Conservation (phyloP, 768 basidiomycete species). For the Solioccasus polychromus region DNA sequence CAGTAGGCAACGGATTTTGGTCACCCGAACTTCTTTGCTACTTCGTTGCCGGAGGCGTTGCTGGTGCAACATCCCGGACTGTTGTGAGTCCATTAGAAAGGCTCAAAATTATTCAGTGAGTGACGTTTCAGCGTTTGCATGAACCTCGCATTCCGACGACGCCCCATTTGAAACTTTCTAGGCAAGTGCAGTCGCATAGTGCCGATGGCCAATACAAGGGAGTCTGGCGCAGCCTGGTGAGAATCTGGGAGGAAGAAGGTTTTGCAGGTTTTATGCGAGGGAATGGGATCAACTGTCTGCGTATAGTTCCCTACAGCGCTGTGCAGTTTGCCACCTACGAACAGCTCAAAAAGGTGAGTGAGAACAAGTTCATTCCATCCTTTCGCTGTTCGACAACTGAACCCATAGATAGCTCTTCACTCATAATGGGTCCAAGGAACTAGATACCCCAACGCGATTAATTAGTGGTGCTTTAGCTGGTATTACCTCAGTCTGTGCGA, state of each 20-base stretch:
- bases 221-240: conserved; percentile 76
- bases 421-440: conserved; percentile 58
- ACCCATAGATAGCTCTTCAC: conserved; percentile 59
- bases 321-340: conserved; percentile 90
- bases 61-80: conserved; percentile 74
- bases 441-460: conserved; percentile 88
- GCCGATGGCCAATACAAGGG: conserved; percentile 72
- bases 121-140: conserved; percentile 9
- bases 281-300: conserved; percentile 86
- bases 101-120: conserved; percentile 95
- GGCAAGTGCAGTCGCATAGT: conserved; percentile 83
- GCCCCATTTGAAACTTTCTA: conserved; percentile 29
- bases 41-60: conserved; percentile 54
- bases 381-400: conserved; percentile 26
- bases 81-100: conserved; percentile 91
- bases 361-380: background rate
- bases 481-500: conserved; percentile 90
- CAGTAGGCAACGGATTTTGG: conserved; percentile 26
- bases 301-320: conserved; percentile 92
- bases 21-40: conserved; percentile 38
- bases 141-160: conserved; percentile 1
- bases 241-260: conserved; percentile 93
- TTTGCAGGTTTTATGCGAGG: conserved; percentile 92
- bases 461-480: conserved; percentile 89
- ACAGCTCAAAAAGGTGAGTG: conserved; percentile 76